A percentile compares a stretch with the other conserved stretches of the same genome.
Conservation (phyloP, 768 basidiomycete species). For the Gloeostereum incarnatum region DNA sequence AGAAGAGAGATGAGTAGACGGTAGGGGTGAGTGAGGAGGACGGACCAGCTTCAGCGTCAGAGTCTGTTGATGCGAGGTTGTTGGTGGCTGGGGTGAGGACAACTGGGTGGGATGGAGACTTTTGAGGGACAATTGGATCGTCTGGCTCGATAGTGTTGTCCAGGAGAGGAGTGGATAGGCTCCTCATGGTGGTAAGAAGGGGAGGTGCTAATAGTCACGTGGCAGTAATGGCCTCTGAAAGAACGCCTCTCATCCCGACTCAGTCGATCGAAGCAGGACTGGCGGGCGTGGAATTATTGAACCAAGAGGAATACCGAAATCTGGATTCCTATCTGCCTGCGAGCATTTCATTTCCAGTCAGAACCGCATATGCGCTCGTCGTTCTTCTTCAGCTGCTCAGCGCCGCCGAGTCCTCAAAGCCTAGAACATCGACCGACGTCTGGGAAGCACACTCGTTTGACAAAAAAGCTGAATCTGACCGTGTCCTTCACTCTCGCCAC, state of each 20-base stretch:
- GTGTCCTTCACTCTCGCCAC: constrained; percentile 22
- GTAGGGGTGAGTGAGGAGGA: constrained; percentile 4
- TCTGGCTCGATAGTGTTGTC: constrained; percentile 85
- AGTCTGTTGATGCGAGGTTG: constrained; percentile 42
- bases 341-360: too few relatives aligned
- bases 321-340: too few relatives aligned
- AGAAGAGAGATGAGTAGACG: neutral
- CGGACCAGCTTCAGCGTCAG: constrained; percentile 73
- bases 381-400: constrained; percentile 22
- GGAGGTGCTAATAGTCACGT: constrained; percentile 1
- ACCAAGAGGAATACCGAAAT: too few relatives aligned
- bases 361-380: constrained; percentile 19
- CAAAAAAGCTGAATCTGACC: constrained; percentile 13
- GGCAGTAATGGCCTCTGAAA: constrained; percentile 9
- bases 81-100: constrained; percentile 50
- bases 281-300: too few relatives aligned
- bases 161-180: constrained; percentile 53
- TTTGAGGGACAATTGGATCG: constrained; percentile 36
- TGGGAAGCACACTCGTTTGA: constrained; percentile 37
- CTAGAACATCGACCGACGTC: neutral
- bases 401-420: neutral
- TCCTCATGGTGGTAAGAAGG: constrained; percentile 33
- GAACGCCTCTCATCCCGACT: constrained; percentile 16
- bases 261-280: too few relatives aligned
- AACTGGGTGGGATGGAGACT: constrained; percentile 27